Percentiles rank a stretch among this genome's conserved stretches.
Conservation (phyloP, 306 rosid species). For the Mucuna pruriens region DNA sequence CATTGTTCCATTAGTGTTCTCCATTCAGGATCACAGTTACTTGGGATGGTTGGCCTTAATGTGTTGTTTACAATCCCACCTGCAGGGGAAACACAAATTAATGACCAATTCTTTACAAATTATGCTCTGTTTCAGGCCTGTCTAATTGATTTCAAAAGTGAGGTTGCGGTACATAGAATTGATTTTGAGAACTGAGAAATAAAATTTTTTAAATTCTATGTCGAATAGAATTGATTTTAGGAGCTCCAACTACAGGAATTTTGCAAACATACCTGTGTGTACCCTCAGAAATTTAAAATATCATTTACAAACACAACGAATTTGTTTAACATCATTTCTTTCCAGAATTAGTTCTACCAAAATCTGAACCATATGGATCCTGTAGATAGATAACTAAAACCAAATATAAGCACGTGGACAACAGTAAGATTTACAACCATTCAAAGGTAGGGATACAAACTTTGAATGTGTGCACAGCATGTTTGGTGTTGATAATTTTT, state of each 20-base stretch:
- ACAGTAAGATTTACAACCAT: neutral
- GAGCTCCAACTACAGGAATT: neutral
- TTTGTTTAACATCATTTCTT: too few relatives aligned
- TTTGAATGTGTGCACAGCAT: neutral
- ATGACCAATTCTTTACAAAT: neutral
- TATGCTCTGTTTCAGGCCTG: neutral
- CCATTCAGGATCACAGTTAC: slow-evolving; percentile 77
- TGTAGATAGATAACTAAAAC: neutral
- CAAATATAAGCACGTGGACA: neutral
- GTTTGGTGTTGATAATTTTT: neutral
- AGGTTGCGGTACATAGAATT: neutral
- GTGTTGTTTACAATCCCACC: slow-evolving; percentile 92
- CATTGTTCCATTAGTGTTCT: slow-evolving; percentile 86
- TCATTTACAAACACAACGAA: neutral
- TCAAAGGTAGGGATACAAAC: neutral
- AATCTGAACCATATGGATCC: neutral
- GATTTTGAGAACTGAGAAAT: neutral
- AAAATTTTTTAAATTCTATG: neutral
- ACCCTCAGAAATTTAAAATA: neutral
- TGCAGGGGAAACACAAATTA: slow-evolving; percentile 39
- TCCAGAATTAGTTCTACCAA: neutral
- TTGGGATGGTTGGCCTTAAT: slow-evolving; percentile 75
- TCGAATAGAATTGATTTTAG: neutral
- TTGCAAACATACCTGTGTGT: neutral
- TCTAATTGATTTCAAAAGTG: neutral